A percentile compares a stretch with the other conserved stretches of the same genome.
phyloP scores from a whole-genome alignment of 176 grass and related monocot species.

The Lolium perenne region DNA sequence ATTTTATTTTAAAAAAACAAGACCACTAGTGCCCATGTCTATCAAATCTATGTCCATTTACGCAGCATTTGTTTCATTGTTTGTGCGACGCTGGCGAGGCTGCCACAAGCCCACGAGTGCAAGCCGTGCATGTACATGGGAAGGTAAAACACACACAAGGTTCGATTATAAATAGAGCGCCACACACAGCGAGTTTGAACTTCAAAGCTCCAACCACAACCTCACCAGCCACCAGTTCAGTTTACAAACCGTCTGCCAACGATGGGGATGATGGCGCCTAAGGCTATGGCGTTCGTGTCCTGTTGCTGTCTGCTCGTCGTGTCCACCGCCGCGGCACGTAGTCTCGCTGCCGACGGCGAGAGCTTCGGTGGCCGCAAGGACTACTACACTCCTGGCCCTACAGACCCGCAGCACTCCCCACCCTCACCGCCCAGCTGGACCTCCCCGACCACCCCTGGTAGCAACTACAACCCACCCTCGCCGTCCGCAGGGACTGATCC shows the following conservation, averaged over 20 bases:
- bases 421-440: not conserved
- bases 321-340: slow-evolving; percentile 8
- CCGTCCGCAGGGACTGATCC: slow-evolving; percentile 12
- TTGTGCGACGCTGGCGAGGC: not conserved
- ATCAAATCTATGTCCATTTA: not conserved
- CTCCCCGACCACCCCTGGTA: not conserved
- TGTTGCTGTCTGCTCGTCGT: slow-evolving; percentile 38
- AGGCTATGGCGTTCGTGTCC: slow-evolving; percentile 13
- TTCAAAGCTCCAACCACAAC: not conserved
- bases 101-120: not conserved
- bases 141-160: not conserved
- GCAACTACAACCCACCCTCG: slow-evolving; percentile 37
- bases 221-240: not conserved
- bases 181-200: not conserved
- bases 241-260: not conserved
- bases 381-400: slow-evolving; percentile 24
- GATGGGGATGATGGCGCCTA: slow-evolving; percentile 18
- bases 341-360: not conserved
- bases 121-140: too few species aligned
- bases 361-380: slow-evolving; percentile 46
- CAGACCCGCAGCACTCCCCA: slow-evolving; percentile 23
- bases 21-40: too few species aligned
- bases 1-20: too few species aligned
- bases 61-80: not conserved
- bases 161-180: not conserved